Percentiles rank a stretch among this genome's conserved stretches.
Evolutionary conservation across 2,329 filamentous ascomycete species (phyloP).

Genomic region (Diplodia mutila): DNA sequence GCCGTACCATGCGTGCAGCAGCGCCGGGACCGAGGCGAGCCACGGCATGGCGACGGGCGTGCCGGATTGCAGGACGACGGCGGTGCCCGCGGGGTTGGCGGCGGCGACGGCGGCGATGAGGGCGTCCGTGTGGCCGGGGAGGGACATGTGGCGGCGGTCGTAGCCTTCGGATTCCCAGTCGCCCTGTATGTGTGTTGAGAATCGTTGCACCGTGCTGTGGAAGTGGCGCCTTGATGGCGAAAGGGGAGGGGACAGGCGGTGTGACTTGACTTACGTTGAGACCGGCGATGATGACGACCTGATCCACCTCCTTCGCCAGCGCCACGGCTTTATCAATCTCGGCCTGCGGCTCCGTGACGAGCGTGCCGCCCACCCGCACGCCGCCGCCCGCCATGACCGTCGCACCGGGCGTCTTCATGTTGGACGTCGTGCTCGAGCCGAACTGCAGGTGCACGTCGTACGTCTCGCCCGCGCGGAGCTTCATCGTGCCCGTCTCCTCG

Average conservation of each 20-base stretch:
- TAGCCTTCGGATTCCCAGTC: constrained; percentile 35
- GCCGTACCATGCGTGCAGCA: constrained; percentile 73
- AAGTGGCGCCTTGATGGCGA: no score
- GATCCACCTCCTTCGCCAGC: constrained; percentile 57
- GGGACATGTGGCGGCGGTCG: constrained; percentile 32
- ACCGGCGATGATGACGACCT: constrained; percentile 67
- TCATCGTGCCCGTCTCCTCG: constrained; percentile 61
- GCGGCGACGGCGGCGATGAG: constrained; percentile 52
- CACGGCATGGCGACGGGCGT: constrained; percentile 71
- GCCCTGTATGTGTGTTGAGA: constrained; percentile 10
- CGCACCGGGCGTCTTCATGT: constrained; percentile 19
- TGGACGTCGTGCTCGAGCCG: constrained; percentile 26
- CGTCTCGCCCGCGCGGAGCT: constrained; percentile 60
- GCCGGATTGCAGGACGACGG: constrained; percentile 67
- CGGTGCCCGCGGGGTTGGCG: constrained; percentile 64
- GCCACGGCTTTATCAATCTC: constrained; percentile 29
- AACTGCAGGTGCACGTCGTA: constrained; percentile 41
- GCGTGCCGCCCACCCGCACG: constrained; percentile 65
- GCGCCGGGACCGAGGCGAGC: constrained; percentile 64
- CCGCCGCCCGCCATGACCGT: constrained; percentile 50
- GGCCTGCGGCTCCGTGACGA: constrained; percentile 54
- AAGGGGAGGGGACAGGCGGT: background rate
- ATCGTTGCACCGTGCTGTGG: no score
- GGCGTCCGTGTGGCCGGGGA: constrained; percentile 64
- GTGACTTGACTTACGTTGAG: constrained; percentile 61